Evolutionary conservation across 1,284 basidiomycete species (phyloP), one percentile per base, ranked within the genome.

Genomic region (Marasmius fiardii): DNA sequence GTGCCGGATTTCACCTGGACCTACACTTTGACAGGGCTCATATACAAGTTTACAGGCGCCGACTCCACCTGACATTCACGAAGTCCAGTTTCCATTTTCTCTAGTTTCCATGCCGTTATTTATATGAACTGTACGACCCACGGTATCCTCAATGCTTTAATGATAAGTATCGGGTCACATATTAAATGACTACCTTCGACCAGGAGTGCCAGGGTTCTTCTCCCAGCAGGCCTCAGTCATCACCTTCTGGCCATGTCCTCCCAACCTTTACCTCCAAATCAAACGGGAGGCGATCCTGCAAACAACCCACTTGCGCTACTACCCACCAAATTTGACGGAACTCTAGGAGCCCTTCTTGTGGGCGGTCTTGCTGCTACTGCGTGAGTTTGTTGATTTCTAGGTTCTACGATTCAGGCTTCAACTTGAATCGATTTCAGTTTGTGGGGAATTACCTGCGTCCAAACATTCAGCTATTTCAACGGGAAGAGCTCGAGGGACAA

Each of bases 401-500:
- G 8, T 35, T 18, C 24, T 20, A 21, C 16, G 39, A 56, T n/a
- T n/a, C 41, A 48, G 23, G 18, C 35, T 47, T 26, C 28, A 41
- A 49, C 18, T 54, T 35, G 5, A 31, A 35, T 7, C 37, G 39
- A n/a, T n/a, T 48, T 12, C 56, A 85, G 82, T 23, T 66, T 85
- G 11, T 85, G 79, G 73, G 83, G 83, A 2, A 65, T 84, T 4
- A 83, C 81, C 7, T 81, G 77, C 55, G 70, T 76, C 10, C 83
- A 85, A 63, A 76, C 77, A 3, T 80, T 72, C 57, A 71, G 76
- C 14, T 85, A 80, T 64, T 83, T 78, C 61, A 68, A 71, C 53
- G 64, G 69, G 26, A 70, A 65, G 26, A 49, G 47, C 35, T 66
- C 71, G 2, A 68, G 65, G 11, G 83, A 85, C 61, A 62, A 65